phyloP scores from a whole-genome alignment of 164 flowering plant genomes.

The Piper betle region DNA sequence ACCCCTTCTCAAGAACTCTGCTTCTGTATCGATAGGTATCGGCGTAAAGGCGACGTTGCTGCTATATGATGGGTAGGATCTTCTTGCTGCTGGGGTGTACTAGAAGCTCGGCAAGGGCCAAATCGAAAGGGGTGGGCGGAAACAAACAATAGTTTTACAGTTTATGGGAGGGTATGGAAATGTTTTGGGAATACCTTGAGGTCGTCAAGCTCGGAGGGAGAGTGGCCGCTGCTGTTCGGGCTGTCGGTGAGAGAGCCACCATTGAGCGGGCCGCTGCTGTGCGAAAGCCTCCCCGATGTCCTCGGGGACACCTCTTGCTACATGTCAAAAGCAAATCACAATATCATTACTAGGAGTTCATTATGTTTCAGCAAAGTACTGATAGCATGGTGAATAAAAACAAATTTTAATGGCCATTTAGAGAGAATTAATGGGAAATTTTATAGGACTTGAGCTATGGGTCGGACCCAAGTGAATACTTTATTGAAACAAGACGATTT shows the following conservation, averaged over 20 bases:
- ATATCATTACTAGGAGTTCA: no score
- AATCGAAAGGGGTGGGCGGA: not conserved
- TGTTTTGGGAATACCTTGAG: conserved; percentile 63
- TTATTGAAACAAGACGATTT: no score
- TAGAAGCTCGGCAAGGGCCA: no score
- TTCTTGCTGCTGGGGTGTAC: no score
- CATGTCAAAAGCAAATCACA: not conserved
- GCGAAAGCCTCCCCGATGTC: conserved; percentile 83
- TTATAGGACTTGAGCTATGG: no score
- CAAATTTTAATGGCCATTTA: no score
- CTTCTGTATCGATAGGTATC: conserved; percentile 46
- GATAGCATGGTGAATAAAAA: not conserved
- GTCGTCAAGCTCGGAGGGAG: conserved; percentile 83
- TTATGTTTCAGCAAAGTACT: no score
- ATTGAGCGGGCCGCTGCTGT: conserved; percentile 84
- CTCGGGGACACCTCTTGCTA: conserved; percentile 88
- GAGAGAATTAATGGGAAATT: no score
- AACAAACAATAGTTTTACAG: no score
- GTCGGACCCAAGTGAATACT: no score
- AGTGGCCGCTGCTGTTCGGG: conserved; percentile 40
- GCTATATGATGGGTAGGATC: conserved; percentile 9
- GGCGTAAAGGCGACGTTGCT: conserved; percentile 89
- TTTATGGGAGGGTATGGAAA: no score
- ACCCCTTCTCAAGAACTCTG: conserved; percentile 28
- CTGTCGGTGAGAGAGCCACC: conserved; percentile 82